phyloP scores from a whole-genome alignment of 106 monocot species.

The Dendrobium catenatum region DNA sequence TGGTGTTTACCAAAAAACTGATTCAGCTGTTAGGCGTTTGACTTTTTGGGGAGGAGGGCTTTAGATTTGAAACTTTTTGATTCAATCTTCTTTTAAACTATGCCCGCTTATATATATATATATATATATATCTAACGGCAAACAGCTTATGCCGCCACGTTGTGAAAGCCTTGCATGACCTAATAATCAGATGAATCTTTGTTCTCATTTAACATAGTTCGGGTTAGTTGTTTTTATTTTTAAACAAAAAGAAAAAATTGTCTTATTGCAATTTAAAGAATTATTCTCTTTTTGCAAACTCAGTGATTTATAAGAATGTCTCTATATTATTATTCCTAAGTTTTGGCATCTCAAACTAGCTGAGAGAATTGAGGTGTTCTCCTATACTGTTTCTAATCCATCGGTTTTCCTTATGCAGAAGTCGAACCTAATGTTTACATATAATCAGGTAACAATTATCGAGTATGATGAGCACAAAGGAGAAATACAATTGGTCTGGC shows the following conservation, averaged over 20 bases:
- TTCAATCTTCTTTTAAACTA: no score
- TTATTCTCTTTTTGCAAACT: background rate
- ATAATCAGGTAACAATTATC: conserved; percentile 72
- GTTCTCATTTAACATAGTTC: no score
- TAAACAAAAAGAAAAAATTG: background rate
- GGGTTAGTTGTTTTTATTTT: no score
- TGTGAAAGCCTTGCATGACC: no score
- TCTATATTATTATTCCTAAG: background rate
- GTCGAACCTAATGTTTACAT: background rate
- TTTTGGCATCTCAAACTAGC: background rate
- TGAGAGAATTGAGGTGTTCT: background rate
- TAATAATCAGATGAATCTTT: no score
- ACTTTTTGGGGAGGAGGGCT: no score
- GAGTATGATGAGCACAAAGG: conserved; percentile 99
- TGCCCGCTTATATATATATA: no score
- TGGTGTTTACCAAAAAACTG: background rate
- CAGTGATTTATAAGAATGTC: background rate
- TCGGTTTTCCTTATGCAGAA: background rate
- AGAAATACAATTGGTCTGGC: conserved; percentile 91
- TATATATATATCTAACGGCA: no score
- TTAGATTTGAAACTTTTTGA: no score
- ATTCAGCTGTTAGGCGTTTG: no score
- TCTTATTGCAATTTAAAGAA: background rate
- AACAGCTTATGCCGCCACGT: no score
- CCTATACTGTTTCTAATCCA: background rate